phyloP scores from a whole-genome alignment of 2,329 filamentous ascomycete species.

The Aaosphaeria pasadenensis region DNA sequence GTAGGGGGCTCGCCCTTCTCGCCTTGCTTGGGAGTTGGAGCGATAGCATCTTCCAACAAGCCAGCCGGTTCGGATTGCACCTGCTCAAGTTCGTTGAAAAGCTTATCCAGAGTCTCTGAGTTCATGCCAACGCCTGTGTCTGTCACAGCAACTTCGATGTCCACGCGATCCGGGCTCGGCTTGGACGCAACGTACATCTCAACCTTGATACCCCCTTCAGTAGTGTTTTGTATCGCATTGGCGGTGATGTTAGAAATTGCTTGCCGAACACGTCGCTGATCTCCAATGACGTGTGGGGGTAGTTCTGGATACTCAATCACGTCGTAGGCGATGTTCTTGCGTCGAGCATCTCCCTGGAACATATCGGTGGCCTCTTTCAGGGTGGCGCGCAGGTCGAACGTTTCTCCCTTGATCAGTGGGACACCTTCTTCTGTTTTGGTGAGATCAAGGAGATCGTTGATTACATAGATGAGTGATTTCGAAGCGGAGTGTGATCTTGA shows the following conservation, averaged over 20 bases:
- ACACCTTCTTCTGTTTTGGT: slow-evolving; percentile 86
- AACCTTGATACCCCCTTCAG: slow-evolving; percentile 63
- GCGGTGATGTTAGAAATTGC: slow-evolving; percentile 79
- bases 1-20: slow-evolving; percentile 45
- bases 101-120: slow-evolving; percentile 53
- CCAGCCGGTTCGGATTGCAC: slow-evolving; percentile 45
- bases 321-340: slow-evolving; percentile 71
- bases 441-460: slow-evolving; percentile 85
- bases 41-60: slow-evolving; percentile 28
- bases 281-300: slow-evolving; percentile 70
- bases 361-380: slow-evolving; percentile 74
- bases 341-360: slow-evolving; percentile 69
- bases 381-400: slow-evolving; percentile 69
- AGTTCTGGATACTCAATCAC: slow-evolving; percentile 66
- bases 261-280: slow-evolving; percentile 76
- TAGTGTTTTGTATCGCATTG: slow-evolving; percentile 80
- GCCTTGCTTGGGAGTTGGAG: slow-evolving; percentile 28
- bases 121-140: slow-evolving; percentile 72
- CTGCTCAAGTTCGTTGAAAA: slow-evolving; percentile 65
- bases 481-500: slow-evolving; percentile 85
- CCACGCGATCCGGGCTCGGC: slow-evolving; percentile 48
- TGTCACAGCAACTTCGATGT: slow-evolving; percentile 70
- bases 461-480: slow-evolving; percentile 89
- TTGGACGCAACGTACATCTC: slow-evolving; percentile 60
- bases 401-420: slow-evolving; percentile 73